Evolutionary conservation across 352 stramenopile species (phyloP).

Genomic region (Pythium aristosporum): DNA sequence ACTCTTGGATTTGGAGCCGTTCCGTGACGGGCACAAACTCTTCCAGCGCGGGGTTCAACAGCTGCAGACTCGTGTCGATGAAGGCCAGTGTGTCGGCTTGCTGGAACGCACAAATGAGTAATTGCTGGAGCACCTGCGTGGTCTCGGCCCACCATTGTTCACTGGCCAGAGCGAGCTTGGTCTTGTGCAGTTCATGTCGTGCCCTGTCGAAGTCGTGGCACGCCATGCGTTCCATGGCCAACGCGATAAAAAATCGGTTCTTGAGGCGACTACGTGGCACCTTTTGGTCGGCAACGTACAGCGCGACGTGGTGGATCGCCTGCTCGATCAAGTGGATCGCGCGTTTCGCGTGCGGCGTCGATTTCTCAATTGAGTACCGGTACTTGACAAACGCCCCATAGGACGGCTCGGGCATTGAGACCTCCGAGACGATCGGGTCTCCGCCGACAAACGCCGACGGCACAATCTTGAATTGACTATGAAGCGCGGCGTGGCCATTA

Average conservation of each 20-base stretch:
- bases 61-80: conserved; percentile 75
- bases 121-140: conserved; percentile 69
- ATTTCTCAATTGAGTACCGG: conserved; percentile 54
- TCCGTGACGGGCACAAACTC: conserved; percentile 62
- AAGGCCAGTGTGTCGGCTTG: conserved; percentile 72
- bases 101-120: conserved; percentile 72
- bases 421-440: conserved; percentile 61
- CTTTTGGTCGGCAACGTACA: conserved; percentile 69
- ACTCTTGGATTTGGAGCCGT: conserved; percentile 54
- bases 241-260: conserved; percentile 66
- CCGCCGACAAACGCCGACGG: conserved; percentile 71
- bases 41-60: conserved; percentile 71
- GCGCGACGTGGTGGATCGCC: conserved; percentile 67
- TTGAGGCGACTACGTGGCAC: conserved; percentile 67
- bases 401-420: conserved; percentile 46
- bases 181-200: conserved; percentile 64
- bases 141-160: conserved; percentile 80
- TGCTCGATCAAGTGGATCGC: conserved; percentile 78
- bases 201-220: conserved; percentile 68
- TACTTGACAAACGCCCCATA: conserved; percentile 63
- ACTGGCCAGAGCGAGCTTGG: conserved; percentile 49
- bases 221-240: conserved; percentile 72
- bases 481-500: conserved; percentile 14
- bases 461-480: conserved; percentile 69
- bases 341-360: conserved; percentile 62